Percentiles rank a stretch among this genome's conserved stretches.
Evolutionary conservation across 2,329 filamentous ascomycete species (phyloP).

Genomic region (Daldinia eschscholtzii): DNA sequence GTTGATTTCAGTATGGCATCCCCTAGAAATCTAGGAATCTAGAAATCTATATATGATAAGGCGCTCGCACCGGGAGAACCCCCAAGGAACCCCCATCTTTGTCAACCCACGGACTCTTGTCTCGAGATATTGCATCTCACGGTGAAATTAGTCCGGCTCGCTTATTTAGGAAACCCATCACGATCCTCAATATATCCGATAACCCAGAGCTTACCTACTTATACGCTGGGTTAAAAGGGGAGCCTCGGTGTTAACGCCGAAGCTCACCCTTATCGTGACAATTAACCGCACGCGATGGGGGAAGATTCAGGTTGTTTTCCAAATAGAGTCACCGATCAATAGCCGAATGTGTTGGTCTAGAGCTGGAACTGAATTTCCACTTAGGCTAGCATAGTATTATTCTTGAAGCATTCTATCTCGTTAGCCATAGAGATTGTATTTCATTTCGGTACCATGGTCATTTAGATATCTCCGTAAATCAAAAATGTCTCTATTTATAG

Average conservation of each 20-base stretch:
- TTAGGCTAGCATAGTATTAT: neutral
- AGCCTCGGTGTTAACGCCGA: neutral
- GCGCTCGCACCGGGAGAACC: conserved; percentile 20
- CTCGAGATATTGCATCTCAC: conserved; percentile 26
- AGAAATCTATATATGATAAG: conserved; percentile 38
- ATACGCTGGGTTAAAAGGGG: conserved; percentile 15
- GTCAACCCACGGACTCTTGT: conserved; percentile 24
- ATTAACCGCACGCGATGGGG: conserved; percentile 27
- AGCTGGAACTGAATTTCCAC: neutral
- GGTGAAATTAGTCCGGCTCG: conserved; percentile 32
- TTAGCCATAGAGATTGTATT: neutral
- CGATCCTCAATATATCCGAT: conserved; percentile 21
- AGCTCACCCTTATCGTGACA: conserved; percentile 3
- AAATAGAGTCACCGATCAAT: neutral
- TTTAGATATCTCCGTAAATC: neutral
- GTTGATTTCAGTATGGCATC: conserved; percentile 16
- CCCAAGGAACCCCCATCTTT: conserved; percentile 35
- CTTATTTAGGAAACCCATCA: conserved; percentile 29
- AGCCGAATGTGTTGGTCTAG: conserved; percentile 4
- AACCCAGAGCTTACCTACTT: neutral
- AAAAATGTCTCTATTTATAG: neutral
- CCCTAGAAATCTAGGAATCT: conserved; percentile 9
- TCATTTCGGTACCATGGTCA: neutral
- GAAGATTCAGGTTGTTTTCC: neutral
- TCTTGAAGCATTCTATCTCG: conserved; percentile 27